Conservation (phyloP, 2,329 filamentous ascomycete species). For the Thelonectria rubi region DNA sequence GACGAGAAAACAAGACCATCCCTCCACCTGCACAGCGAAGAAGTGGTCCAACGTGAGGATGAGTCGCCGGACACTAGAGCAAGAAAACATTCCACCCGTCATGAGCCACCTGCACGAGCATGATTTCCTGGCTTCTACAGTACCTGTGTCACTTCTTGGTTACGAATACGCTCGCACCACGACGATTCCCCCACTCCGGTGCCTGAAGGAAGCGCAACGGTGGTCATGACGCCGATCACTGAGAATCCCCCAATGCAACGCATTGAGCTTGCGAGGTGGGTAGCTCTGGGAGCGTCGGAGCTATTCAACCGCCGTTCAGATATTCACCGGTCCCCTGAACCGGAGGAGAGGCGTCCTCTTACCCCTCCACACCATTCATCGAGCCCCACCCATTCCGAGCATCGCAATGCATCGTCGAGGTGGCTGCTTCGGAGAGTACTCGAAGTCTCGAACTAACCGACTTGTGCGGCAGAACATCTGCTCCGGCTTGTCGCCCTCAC, state of each 20-base stretch:
- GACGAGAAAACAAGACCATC: not conserved
- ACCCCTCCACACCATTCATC: conserved; percentile 17
- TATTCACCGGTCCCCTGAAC: conserved; percentile 1
- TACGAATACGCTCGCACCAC: not conserved
- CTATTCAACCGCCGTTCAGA: not conserved
- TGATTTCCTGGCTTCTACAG: not conserved
- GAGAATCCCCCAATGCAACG: not conserved
- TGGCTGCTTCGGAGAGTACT: not conserved
- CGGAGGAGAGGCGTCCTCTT: not conserved
- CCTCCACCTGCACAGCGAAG: conserved; percentile 9
- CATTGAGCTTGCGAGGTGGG: not conserved
- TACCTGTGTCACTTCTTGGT: not conserved
- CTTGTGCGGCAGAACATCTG: conserved; percentile 5
- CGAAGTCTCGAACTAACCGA: not conserved
- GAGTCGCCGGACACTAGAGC: not conserved
- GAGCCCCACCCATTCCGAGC: not conserved
- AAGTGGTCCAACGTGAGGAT: conserved; percentile 11
- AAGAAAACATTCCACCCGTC: conserved; percentile 9
- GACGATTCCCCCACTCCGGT: conserved; percentile 1
- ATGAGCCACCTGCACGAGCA: conserved; percentile 10
- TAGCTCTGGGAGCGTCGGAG: not conserved
- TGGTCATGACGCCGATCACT: not conserved
- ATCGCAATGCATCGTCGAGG: not conserved
- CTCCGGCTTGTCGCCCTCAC: conserved; percentile 1
- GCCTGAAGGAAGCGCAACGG: conserved; percentile 1